These are phyloP conservation scores for Ephemerocybe angulata DNA, from an alignment of 768 basidiomycete species.

Conservation along the genomic window DNA sequence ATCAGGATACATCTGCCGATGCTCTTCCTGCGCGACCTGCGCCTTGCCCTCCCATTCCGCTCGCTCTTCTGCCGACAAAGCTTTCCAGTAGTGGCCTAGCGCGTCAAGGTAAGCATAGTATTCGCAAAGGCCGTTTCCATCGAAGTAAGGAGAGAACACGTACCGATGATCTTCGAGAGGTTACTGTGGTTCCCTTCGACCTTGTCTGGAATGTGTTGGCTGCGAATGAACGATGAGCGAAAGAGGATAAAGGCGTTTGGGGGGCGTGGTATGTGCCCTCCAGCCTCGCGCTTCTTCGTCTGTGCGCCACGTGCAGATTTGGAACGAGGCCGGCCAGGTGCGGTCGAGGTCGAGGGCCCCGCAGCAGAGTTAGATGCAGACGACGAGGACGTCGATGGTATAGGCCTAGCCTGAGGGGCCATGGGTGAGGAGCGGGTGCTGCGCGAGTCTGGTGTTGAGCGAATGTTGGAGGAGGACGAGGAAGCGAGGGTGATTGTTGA, in stretches of 20 bases:
- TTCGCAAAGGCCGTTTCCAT: not conserved
- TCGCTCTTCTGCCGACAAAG: constrained; percentile 61
- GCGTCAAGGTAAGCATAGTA: not conserved
- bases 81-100: constrained; percentile 71
- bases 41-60: constrained; percentile 78
- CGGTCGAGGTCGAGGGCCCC: constrained; percentile 5
- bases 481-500: constrained; percentile 29
- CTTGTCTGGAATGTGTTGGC: constrained; percentile 68
- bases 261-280: constrained; percentile 78
- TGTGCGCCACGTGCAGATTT: constrained; percentile 38
- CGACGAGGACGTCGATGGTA: constrained; percentile 16
- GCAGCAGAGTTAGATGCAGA: constrained; percentile 20
- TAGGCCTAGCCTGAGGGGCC: too few species aligned
- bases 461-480: constrained; percentile 14
- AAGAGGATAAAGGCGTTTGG: constrained; percentile 87
- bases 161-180: constrained; percentile 79
- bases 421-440: constrained; percentile 21
- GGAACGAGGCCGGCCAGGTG: constrained; percentile 13
- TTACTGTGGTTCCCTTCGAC: constrained; percentile 80
- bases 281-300: constrained; percentile 60
- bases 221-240: constrained; percentile 72
- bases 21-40: constrained; percentile 65
- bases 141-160: constrained; percentile 12
- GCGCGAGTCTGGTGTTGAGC: constrained; percentile 26
- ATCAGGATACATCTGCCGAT: constrained; percentile 70